Conservation (phyloP, 176 grass and related monocot species). For the Phragmites australis region DNA sequence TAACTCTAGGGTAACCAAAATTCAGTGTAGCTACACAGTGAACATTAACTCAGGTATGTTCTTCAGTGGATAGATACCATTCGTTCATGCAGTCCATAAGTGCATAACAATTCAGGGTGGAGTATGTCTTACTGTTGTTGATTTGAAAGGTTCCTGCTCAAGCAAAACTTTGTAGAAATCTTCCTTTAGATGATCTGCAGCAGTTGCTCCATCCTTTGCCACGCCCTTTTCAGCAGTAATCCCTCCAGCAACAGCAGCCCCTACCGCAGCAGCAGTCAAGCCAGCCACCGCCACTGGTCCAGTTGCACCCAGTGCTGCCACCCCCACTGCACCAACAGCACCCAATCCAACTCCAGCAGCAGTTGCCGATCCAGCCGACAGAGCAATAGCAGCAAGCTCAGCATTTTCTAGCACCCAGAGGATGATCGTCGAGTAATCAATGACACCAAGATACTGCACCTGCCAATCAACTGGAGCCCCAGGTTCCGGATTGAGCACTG, state of each 20-base stretch:
- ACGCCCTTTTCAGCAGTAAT: conserved; percentile 56
- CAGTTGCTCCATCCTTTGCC: conserved; percentile 56
- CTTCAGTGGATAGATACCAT: background rate
- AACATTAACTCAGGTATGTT: background rate
- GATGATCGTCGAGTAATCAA: conserved; percentile 81
- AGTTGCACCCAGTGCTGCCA: conserved; percentile 46
- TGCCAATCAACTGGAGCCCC: conserved; percentile 55
- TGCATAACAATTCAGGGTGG: background rate
- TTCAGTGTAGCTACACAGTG: background rate
- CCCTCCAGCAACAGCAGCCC: conserved; percentile 60
- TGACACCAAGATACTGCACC: conserved; percentile 72
- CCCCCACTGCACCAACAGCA: conserved; percentile 52
- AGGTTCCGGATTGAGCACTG: conserved; percentile 60
- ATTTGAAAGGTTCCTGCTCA: conserved; percentile 84
- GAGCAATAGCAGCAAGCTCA: conserved; percentile 53
- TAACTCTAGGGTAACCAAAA: background rate
- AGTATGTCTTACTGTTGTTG: conserved; percentile 57
- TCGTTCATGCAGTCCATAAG: background rate
- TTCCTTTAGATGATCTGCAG: conserved; percentile 57
- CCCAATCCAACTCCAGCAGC: conserved; percentile 55
- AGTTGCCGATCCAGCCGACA: conserved; percentile 59
- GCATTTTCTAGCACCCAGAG: conserved; percentile 84
- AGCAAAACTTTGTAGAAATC: conserved; percentile 72
- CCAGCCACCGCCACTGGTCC: conserved; percentile 58
- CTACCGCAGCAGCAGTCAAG: conserved; percentile 53